A percentile compares a stretch with the other conserved stretches of the same genome.
These are phyloP conservation scores for Flaveria brownii DNA, from an alignment of 129 eudicot species.

Conservation along the genomic window DNA sequence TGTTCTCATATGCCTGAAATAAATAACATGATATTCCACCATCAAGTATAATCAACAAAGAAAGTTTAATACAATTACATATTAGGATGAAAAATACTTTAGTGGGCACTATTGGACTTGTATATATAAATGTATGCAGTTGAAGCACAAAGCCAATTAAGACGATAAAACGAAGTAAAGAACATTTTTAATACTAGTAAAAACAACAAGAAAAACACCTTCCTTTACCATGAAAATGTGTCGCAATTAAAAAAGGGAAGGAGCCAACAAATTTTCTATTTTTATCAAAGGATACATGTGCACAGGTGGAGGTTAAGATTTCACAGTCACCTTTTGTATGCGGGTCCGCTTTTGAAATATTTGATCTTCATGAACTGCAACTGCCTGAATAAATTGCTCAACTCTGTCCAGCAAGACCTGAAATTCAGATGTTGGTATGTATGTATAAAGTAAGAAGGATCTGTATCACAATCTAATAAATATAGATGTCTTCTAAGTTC, in stretches of 20 bases:
- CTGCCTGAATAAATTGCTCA: slow-evolving; percentile 90
- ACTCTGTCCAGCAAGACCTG: slow-evolving; percentile 93
- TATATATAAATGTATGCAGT: slow-evolving; percentile 4
- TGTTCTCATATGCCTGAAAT: slow-evolving; percentile 71
- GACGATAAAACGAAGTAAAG: not conserved
- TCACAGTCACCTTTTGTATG: slow-evolving; percentile 65
- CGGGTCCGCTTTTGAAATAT: slow-evolving; percentile 94
- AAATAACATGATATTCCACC: slow-evolving; percentile 18
- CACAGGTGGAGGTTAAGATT: not conserved
- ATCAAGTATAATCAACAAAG: not conserved
- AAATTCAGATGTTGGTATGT: slow-evolving; percentile 29
- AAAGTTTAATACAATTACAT: not conserved
- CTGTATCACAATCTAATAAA: not conserved
- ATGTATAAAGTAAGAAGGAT: not conserved
- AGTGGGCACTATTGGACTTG: not conserved
- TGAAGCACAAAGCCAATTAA: slow-evolving; percentile 16
- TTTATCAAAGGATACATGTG: not conserved
- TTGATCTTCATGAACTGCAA: slow-evolving; percentile 84
- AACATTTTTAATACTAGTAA: too few species aligned
- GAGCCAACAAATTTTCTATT: not conserved
- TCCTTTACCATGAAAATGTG: slow-evolving; percentile 2
- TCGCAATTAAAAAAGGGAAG: not conserved
- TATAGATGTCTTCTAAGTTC: not conserved
- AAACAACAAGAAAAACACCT: not conserved
- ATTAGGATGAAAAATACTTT: not conserved